Conservation (phyloP, 805 yeast genomes). For the Yamadazyma kitorensis region DNA sequence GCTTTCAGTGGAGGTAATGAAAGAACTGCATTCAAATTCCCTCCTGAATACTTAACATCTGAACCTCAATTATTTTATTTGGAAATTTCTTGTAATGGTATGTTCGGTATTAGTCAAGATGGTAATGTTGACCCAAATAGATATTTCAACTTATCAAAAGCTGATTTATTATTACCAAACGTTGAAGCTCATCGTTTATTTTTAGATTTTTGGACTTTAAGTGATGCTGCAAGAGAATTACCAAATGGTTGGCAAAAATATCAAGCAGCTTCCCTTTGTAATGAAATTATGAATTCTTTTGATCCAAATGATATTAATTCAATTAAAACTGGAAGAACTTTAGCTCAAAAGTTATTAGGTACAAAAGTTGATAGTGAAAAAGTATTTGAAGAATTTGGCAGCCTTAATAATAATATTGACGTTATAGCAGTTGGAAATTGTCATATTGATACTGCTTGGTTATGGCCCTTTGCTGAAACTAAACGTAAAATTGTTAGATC, state of each 20-base stretch:
- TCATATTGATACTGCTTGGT: conserved; percentile 98
- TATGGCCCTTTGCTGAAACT: conserved; percentile 99
- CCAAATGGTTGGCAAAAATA: conserved; percentile 72
- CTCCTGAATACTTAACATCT: conserved; percentile 50
- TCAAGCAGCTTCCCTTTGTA: conserved; percentile 77
- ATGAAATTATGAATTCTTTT: conserved; percentile 77
- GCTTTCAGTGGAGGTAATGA: conserved; percentile 88
- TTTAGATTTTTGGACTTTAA: conserved; percentile 82
- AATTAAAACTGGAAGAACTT: conserved; percentile 59
- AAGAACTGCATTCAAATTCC: conserved; percentile 70
- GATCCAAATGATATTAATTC: conserved; percentile 65
- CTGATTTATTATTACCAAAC: conserved; percentile 82
- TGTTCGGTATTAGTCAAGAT: conserved; percentile 70
- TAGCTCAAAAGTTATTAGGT: conserved; percentile 68
- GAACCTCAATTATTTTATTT: conserved; percentile 67
- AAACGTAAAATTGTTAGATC: conserved; percentile 89
- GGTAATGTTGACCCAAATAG: conserved; percentile 69
- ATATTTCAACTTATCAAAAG: conserved; percentile 61
- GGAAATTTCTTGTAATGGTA: conserved; percentile 91
- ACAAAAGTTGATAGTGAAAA: conserved; percentile 56
- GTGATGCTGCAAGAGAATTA: conserved; percentile 89
- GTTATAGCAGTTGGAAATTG: conserved; percentile 92
- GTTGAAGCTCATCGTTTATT: conserved; percentile 72
- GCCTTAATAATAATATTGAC: conserved; percentile 41
- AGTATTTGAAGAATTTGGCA: conserved; percentile 45